Evolutionary conservation across 345 rosid genomes (phyloP).

Genomic region (Aquilaria sinensis): DNA sequence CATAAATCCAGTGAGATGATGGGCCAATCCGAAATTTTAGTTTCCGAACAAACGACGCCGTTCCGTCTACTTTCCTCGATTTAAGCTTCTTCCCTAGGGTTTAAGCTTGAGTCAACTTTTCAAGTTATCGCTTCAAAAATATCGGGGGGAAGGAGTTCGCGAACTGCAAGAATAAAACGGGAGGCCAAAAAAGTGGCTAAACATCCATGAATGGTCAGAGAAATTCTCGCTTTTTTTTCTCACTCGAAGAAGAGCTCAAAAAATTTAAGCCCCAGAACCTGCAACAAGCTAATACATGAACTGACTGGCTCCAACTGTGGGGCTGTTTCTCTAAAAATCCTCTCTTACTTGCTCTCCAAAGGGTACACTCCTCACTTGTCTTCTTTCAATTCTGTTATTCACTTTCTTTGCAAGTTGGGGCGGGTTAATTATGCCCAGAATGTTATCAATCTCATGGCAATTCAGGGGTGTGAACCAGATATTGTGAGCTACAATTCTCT

Average conservation of each 20-base stretch:
- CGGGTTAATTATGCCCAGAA: conserved; percentile 26
- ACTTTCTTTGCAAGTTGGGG: conserved; percentile 27
- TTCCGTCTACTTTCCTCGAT: no score
- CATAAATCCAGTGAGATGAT: no score
- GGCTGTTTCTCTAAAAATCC: conserved; percentile 27
- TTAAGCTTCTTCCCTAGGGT: no score
- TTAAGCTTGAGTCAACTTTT: no score
- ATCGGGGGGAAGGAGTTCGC: no score
- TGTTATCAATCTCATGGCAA: conserved; percentile 26
- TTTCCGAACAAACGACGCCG: no score
- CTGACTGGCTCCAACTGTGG: conserved; percentile 31
- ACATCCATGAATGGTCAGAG: conserved; percentile 30
- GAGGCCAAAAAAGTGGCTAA: no score
- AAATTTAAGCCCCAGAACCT: conserved; percentile 18
- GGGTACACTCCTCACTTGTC: conserved; percentile 35
- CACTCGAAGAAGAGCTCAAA: conserved; percentile 18
- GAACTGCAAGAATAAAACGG: no score
- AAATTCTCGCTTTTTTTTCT: conserved; percentile 27
- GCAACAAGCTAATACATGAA: conserved; percentile 35
- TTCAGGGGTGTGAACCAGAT: conserved; percentile 28
- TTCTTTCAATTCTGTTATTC: conserved; percentile 34
- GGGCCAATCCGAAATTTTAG: no score
- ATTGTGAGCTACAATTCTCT: conserved; percentile 36
- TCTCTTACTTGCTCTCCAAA: conserved; percentile 32
- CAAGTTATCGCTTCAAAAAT: no score